phyloP scores from a whole-genome alignment of 176 grass and related monocot genomes.

The Hordeum marinum region DNA sequence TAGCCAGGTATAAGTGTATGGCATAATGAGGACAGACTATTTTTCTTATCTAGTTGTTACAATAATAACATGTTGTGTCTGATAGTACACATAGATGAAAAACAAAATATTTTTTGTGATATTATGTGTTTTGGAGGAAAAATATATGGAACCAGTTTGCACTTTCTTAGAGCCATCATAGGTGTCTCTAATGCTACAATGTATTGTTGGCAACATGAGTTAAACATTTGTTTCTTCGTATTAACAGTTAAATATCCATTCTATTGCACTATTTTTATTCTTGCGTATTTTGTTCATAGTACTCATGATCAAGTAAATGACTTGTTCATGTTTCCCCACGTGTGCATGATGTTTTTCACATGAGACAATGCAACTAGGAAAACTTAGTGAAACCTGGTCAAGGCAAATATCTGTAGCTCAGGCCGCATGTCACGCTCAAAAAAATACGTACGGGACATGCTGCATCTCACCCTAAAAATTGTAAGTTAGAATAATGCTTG shows the following conservation, averaged over 20 bases:
- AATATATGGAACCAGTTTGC: conserved; percentile 6
- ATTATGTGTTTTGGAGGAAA: not conserved
- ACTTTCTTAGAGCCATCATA: not conserved
- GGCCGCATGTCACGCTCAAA: too few relatives aligned
- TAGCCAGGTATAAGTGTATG: too few relatives aligned
- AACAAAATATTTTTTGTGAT: not conserved
- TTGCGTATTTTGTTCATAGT: not conserved
- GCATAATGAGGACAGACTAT: too few relatives aligned
- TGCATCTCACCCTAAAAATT: too few relatives aligned
- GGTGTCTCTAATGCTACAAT: not conserved
- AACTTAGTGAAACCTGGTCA: not conserved
- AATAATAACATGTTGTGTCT: not conserved
- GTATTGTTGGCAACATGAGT: not conserved
- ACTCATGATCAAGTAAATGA: not conserved
- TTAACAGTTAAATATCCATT: not conserved
- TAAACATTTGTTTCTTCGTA: not conserved
- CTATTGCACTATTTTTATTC: not conserved
- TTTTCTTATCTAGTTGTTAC: too few relatives aligned
- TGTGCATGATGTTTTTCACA: not conserved
- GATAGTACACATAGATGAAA: not conserved
- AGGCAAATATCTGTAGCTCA: too few relatives aligned
- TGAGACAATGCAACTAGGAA: not conserved
- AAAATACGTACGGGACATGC: too few relatives aligned
- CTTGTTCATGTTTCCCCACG: not conserved
- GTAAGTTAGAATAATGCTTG: too few relatives aligned